phyloP scores from a whole-genome alignment of 2,329 filamentous ascomycete species.

The Alternaria gansuensis region DNA sequence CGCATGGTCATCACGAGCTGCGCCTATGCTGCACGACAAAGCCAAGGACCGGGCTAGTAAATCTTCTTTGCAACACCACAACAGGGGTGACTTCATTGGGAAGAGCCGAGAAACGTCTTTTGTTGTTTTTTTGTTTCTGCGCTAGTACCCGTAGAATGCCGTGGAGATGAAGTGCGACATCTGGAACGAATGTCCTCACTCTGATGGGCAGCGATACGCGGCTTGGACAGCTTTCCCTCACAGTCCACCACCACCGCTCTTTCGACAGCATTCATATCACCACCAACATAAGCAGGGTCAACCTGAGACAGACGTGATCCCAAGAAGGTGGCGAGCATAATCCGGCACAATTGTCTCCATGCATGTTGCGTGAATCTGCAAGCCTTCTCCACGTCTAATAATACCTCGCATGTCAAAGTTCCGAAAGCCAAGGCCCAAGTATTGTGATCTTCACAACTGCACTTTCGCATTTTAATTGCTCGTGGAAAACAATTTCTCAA shows the following conservation, averaged over 20 bases:
- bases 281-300: conserved; percentile 12
- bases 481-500: conserved; percentile 3
- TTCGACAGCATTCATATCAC: not conserved
- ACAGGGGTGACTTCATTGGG: not conserved
- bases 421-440: conserved; percentile 2
- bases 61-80: not conserved
- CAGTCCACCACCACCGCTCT: not conserved
- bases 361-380: conserved; percentile 6
- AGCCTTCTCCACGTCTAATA: conserved; percentile 10
- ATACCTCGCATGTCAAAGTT: conserved; percentile 13
- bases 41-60: not conserved
- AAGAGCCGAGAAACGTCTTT: not conserved
- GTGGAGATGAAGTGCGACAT: conserved; percentile 10
- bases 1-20: conserved; percentile 5
- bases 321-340: conserved; percentile 6
- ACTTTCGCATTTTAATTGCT: not conserved
- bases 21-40: conserved; percentile 20
- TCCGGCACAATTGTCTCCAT: conserved; percentile 4
- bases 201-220: not conserved
- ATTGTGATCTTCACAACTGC: not conserved
- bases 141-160: conserved; percentile 2
- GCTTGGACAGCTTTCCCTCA: not conserved
- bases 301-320: conserved; percentile 14
- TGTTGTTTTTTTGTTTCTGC: conserved; percentile 8
- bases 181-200: conserved; percentile 2